Percentiles rank a stretch among this genome's conserved stretches.
Conservation (phyloP, 768 basidiomycete species). For the Tylopilus rubrobrunneus region DNA sequence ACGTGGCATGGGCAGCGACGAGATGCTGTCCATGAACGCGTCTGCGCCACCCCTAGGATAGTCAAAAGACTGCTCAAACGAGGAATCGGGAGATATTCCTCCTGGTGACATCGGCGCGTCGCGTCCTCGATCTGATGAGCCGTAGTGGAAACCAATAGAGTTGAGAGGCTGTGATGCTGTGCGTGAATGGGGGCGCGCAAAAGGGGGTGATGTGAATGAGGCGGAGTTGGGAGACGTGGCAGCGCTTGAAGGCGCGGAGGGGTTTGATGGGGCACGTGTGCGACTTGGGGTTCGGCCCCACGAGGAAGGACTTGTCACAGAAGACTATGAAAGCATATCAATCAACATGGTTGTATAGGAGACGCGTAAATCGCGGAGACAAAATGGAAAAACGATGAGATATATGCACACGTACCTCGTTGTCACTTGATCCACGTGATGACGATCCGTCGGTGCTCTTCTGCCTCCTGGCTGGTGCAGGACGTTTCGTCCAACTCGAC, state of each 20-base stretch:
- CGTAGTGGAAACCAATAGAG: constrained; percentile 40
- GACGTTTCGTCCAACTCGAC: constrained; percentile 73
- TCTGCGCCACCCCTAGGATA: constrained; percentile 33
- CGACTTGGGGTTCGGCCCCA: constrained; percentile 47
- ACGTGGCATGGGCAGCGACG: constrained; percentile 58
- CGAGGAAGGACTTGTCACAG: constrained; percentile 36
- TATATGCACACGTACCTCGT: constrained; percentile 50
- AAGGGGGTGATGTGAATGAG: constrained; percentile 40
- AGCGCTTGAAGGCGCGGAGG: constrained; percentile 38
- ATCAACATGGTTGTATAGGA: constrained; percentile 8
- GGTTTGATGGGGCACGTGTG: constrained; percentile 69
- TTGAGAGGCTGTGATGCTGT: constrained; percentile 45
- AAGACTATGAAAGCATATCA: constrained; percentile 25
- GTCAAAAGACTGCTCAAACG: constrained; percentile 36
- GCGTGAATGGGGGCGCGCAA: constrained; percentile 66
- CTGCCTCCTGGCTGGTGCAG: constrained; percentile 60
- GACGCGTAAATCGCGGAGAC: not conserved
- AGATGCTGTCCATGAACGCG: constrained; percentile 44
- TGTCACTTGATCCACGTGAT: constrained; percentile 53
- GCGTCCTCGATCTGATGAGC: constrained; percentile 38
- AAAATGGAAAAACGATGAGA: not conserved
- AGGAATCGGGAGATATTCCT: constrained; percentile 35
- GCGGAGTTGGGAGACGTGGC: constrained; percentile 40
- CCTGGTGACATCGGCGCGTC: constrained; percentile 25
- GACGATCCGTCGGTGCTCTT: constrained; percentile 66